Percentiles rank a stretch among this genome's conserved stretches.
Conservation (phyloP, 805 yeast species). For the Ogataea pignaliae region DNA sequence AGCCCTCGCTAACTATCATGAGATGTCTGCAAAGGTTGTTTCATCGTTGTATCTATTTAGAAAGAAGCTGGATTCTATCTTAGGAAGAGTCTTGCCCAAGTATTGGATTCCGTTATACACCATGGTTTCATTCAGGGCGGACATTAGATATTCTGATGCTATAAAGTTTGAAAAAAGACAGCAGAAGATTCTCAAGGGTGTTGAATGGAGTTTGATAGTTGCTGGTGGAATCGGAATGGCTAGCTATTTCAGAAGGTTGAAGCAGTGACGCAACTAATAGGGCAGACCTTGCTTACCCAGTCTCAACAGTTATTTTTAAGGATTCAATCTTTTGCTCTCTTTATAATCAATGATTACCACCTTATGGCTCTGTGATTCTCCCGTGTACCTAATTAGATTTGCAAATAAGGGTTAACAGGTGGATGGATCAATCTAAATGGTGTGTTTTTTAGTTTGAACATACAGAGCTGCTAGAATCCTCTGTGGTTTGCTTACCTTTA, state of each 20-base stretch:
- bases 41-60: slow-evolving; percentile 56
- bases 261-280: neutral
- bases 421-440: no score
- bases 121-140: slow-evolving; percentile 87
- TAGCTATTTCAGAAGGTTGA: slow-evolving; percentile 4
- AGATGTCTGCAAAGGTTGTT: slow-evolving; percentile 80
- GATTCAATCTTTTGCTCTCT: no score
- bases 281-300: no score
- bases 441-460: no score
- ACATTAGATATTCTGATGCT: slow-evolving; percentile 72
- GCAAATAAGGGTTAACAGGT: no score
- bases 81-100: slow-evolving; percentile 56
- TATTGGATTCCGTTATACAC: slow-evolving; percentile 84
- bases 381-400: no score
- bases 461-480: no score
- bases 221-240: slow-evolving; percentile 9
- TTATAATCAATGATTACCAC: no score
- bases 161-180: slow-evolving; percentile 53
- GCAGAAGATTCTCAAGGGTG: slow-evolving; percentile 38
- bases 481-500: no score
- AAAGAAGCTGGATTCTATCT: slow-evolving; percentile 60
- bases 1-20: slow-evolving; percentile 77
- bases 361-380: no score
- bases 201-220: slow-evolving; percentile 18
- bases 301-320: no score